Base-by-base conservation (phyloP, 1,284 basidiomycete genomes). In the Takashimella koratensis region DNA sequence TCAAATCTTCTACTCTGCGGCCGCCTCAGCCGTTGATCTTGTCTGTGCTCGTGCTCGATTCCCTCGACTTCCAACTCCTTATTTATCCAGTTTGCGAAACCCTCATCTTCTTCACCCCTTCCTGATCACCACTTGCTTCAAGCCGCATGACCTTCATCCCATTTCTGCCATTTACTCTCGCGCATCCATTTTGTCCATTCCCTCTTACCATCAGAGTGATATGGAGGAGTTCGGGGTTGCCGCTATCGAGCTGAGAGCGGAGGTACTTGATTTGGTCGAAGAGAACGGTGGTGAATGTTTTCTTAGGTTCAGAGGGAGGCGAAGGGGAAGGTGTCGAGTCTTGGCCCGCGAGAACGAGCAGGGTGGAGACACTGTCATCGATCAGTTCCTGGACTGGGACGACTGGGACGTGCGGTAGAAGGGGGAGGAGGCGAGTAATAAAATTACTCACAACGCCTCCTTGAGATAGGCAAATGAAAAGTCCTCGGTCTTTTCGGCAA, bases 401-500 rank as follows among this genome's bases (percentile, higher is more conserved):
- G 0, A 16, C 27, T 41, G n/a, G n/a, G n/a, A n/a, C n/a, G n/a
- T n/a, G n/a, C n/a, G n/a, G n/a, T n/a, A 30, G 10, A 13, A 2
- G n/a, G 4, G 4, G 26, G 12, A 20, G 27, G 5, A 21, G n/a
- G 30, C 22, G 20, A n/a, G 22, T 24, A 36, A 24, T 27, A 40
- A 22, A 25, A 21, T 1, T 23, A 81, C 86, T 62, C 67, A 89
- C 87, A 90, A 90, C 4, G 82, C 86, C 74, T 90, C 88, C 66
- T 90, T 90, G 62, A 90, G 78, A 68, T 88, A 89, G 0, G 88
- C 87, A 66, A 89, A 90, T 58, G 84, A 87, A 75, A 90, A 90
- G 25, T 79, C 77, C 21, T 79, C 74, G 0, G 87, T 90, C 53
- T 74, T 59, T 13, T 79, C 74, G 1, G 84, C 86, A 21, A 87